Evolutionary conservation across 441 rosid genomes (phyloP), one percentile per base, ranked within the genome.

Genomic region (Croton setiger): DNA sequence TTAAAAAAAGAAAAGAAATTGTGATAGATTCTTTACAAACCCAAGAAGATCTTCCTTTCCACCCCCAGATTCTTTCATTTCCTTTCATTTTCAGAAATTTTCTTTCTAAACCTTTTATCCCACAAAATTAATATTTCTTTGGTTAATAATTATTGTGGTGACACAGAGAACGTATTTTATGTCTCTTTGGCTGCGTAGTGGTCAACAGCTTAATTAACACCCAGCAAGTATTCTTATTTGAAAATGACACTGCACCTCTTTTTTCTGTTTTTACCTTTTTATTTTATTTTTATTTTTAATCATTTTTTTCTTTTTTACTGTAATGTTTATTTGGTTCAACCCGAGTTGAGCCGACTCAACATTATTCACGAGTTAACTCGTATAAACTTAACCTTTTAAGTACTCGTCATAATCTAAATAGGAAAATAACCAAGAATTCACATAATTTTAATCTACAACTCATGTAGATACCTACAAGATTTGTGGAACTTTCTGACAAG

Each of bases 81-180:
- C 59, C 68, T 63, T 63, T 80, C 79, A 27, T 83, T 14, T 52
- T 82, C 88, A 68, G 49, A 37, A 49, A 64, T 71, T 80, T 68
- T n/a, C 76, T 80, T 73, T 79, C 77, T 23, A 23, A 21, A 66
- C 62, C 76, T 76, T 79, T 74, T 71, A 5, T 35, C 14, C 39
- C 7, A 52, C 57, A n/a, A 55, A 27, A 3, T 14, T 3, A 14
- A 13, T 14, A 4, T 4, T 68, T 55, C 4, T 54, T 23, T 53
- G 27, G 52, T 59, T 49, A 36, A 73, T 44, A 72, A 33, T 54
- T 67, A 54, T 65, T 48, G 20, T 66, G 78, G 82, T 66, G 75
- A 82, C 78, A 57, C 73, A 21, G 43, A 44, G 70, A 67, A 60
- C 60, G 64, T 60, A 65, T 54, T 9, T 9, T 2, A 51, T 51